These are phyloP conservation scores for Phytophthora lateralis DNA, from an alignment of 352 stramenopile species.

Conservation along the genomic window DNA sequence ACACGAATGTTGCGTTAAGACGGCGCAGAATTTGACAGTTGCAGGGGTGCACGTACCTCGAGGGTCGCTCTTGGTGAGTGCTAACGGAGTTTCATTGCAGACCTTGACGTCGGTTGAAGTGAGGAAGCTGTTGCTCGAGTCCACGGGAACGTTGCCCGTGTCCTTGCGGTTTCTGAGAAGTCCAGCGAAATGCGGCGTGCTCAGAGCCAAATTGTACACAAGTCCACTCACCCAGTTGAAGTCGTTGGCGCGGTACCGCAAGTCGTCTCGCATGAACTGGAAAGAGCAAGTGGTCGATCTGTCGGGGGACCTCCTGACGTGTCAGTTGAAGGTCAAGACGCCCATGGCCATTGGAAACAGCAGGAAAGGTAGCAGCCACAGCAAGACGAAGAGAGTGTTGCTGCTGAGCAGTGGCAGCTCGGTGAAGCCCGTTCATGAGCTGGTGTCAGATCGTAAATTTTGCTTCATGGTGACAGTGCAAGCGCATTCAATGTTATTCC, in stretches of 20 bases:
- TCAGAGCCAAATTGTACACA: constrained; percentile 60
- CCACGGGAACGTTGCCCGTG: constrained; percentile 36
- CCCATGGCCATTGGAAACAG: constrained; percentile 23
- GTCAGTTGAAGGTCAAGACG: constrained; percentile 33
- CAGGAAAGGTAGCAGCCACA: constrained; percentile 16
- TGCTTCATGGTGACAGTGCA: constrained; percentile 75
- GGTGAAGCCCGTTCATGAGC: constrained; percentile 69
- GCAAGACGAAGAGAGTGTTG: constrained; percentile 47
- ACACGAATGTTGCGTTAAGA: constrained; percentile 56
- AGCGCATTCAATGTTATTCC: constrained; percentile 68
- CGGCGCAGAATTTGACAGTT: constrained; percentile 42
- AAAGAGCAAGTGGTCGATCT: constrained; percentile 72
- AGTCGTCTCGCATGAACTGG: constrained; percentile 41
- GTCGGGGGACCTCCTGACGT: constrained; percentile 66
- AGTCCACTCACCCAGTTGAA: constrained; percentile 64
- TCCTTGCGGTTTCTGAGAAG: constrained; percentile 57
- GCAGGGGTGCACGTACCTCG: constrained; percentile 38
- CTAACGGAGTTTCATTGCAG: constrained; percentile 67
- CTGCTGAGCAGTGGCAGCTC: constrained; percentile 50
- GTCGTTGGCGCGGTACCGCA: constrained; percentile 58
- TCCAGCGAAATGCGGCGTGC: constrained; percentile 49
- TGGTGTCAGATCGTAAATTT: constrained; percentile 60
- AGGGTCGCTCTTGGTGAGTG: constrained; percentile 64
- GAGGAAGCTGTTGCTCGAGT: constrained; percentile 45
- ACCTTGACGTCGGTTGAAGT: constrained; percentile 57